These are phyloP conservation scores for Tremella mesenterica DNA, from an alignment of 768 basidiomycete species.

Conservation along the genomic window DNA sequence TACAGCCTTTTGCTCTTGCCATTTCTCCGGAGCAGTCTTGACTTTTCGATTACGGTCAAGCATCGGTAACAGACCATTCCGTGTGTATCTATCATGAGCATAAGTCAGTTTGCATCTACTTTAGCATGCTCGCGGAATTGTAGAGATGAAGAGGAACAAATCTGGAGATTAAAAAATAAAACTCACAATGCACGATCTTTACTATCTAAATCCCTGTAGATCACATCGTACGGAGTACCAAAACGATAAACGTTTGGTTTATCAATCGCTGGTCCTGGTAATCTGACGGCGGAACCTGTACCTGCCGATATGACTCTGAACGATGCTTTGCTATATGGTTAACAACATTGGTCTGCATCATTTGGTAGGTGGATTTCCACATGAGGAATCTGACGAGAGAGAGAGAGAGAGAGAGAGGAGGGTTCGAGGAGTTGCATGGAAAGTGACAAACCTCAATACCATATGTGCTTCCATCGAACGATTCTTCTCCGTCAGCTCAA, in stretches of 20 bases:
- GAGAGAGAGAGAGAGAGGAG: too few relatives aligned
- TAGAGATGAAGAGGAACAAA: background rate
- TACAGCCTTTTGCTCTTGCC: constrained; percentile 81
- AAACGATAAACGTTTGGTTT: constrained; percentile 95
- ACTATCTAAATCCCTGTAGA: constrained; percentile 75
- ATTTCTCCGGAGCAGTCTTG: constrained; percentile 87
- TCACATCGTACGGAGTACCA: constrained; percentile 91
- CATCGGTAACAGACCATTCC: constrained; percentile 92
- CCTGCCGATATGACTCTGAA: constrained; percentile 87
- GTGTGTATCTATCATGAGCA: constrained; percentile 59
- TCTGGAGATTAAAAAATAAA: background rate
- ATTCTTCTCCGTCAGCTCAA: constrained; percentile 53
- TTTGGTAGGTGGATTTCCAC: background rate
- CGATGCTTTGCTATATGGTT: constrained; percentile 64
- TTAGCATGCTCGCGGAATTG: too few relatives aligned
- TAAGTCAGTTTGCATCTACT: background rate
- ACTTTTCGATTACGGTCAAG: constrained; percentile 87
- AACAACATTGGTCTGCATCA: background rate
- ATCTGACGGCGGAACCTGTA: constrained; percentile 90
- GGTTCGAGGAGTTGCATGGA: background rate
- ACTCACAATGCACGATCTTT: constrained; percentile 81
- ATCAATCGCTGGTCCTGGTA: constrained; percentile 93
- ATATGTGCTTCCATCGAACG: constrained; percentile 97
- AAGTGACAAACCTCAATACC: constrained; percentile 68
- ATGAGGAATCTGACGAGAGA: too few relatives aligned